Evolutionary conservation across 768 basidiomycete species (phyloP), one percentile per base, ranked within the genome.

Genomic region (Rhizopogon salebrosus): DNA sequence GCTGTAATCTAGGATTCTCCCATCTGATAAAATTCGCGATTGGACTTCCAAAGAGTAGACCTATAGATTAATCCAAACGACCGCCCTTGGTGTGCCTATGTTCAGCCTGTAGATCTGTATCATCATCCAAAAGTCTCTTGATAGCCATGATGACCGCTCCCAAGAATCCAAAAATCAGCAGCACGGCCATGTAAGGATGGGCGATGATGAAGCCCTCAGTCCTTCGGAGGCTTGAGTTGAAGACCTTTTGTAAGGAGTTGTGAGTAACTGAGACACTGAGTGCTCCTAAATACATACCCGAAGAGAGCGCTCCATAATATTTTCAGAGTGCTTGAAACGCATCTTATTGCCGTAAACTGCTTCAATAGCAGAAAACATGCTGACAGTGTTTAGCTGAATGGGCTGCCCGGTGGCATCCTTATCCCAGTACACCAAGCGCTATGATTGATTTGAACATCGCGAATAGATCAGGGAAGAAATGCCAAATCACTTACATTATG

Each of bases 391-490:
- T 27, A 95, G 71, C 46, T 75, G 63, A 59, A 95, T 78, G 8
- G 68, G 68, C 16, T 72, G 69, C 1, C 84, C 82, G 2, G 72
- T 64, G 14, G 75, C 70, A 54, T 91, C 91, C 18, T 67, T 66
- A 60, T 93, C 82, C 60, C 87, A 94, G 62, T 95, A 97, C 34
- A 91, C 62, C 51, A 91, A 67, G 34, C 72, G 73, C 91, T 93
- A 62, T 16, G 34, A 34, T 34, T 18, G 26, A 52, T 36, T 34
- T 11, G 35, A 20, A 14, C 8, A 31, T 20, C 8, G 5, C 22
- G 18, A 9, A 34, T 46, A 20, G 20, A 45, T 31, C 20, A 14
- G 27, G 4, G 22, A 13, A 34, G 9, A 9, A 10, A 38, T 6
- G 20, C 16, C 7, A 11, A 16, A 31, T 13, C 34, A 69, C 83